Evolutionary conservation across 768 basidiomycete genomes (phyloP), one percentile per base, ranked within the genome.

Genomic region (Sarcodon sp.): DNA sequence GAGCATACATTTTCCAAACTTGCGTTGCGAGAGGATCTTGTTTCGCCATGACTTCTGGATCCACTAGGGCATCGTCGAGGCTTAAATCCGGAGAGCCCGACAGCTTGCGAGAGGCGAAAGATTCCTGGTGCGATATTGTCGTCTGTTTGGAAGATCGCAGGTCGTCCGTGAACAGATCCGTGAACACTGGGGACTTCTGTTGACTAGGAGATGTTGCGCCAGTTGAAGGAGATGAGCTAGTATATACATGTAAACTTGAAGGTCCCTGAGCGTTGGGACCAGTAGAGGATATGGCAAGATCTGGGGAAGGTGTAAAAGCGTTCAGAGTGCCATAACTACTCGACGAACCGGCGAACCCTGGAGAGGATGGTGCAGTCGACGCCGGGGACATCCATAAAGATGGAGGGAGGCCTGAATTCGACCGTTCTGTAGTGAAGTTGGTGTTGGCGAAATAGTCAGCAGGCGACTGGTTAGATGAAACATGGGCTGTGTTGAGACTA

Each of bases 1-100:
- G 80, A 34, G 90, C 80, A 59, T 88, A 98, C 77, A 97, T 87
- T 69, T 83, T 90, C 94, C 94, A 98, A 32, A 98, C 87, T 66
- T 97, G 91, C 1, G 93, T 86, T 0, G 91, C 91, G 16, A 96
- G 71, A 6, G 92, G 93, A 61, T 96, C 93, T 46, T 91, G 84
- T 59, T 75, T 81, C 7, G 84, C 82, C 21, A 88, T 66, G 54
- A 69, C 69, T 57, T 77, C 82, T 7, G 80, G 78, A 59, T 85
- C 79, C 7, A 54, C 53, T 6, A 69, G 66, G 27, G 75, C 53
- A 45, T 67, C 57, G 0, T 59, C 51, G n/a, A 69, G 61, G 48
- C 75, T 70, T 31, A 86, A 62, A 55, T 80, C 79, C 4, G 85
- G 85, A 11, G 83, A 84, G 21, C 84, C 82, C 2, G 82, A 76